Percentiles rank a stretch among this genome's conserved stretches.
These are phyloP conservation scores for Barnettozyma vustinii DNA, from an alignment of 805 yeast species.

Conservation along the genomic window DNA sequence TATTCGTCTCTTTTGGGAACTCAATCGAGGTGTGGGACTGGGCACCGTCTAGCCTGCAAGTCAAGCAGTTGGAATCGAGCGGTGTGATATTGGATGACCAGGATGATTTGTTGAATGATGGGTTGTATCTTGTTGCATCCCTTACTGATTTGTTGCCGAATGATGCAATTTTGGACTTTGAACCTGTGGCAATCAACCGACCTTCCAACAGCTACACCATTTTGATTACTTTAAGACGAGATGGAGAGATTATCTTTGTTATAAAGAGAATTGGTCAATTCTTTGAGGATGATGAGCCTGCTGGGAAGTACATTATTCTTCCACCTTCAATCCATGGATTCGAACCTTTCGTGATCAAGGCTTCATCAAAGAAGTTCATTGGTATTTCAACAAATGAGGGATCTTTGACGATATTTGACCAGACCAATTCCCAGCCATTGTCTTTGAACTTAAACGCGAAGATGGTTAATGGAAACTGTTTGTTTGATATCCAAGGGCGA, in stretches of 20 bases:
- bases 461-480: conserved; percentile 32
- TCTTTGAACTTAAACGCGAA: conserved; percentile 15
- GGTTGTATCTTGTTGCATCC: conserved; percentile 27
- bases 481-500: conserved; percentile 40
- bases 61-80: conserved; percentile 8
- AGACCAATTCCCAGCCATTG: conserved; percentile 13
- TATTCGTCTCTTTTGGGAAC: conserved; percentile 26
- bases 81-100: conserved; percentile 4
- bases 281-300: conserved; percentile 7
- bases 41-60: conserved; percentile 24
- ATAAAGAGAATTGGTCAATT: conserved; percentile 21
- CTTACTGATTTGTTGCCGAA: conserved; percentile 7
- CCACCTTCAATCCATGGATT: conserved; percentile 26
- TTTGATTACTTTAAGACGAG: conserved; percentile 3
- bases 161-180: conserved; percentile 20
- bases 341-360: conserved; percentile 20
- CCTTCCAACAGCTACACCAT: conserved; percentile 20
- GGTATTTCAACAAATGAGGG: conserved; percentile 28
- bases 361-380: conserved; percentile 16
- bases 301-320: conserved; percentile 16
- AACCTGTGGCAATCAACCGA: conserved; percentile 25
- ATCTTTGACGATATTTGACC: conserved; percentile 23
- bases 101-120: conserved; percentile 13
- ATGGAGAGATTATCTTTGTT: conserved; percentile 11
- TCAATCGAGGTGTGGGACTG: conserved; percentile 37